Evolutionary conservation across 805 yeast species (phyloP).

Genomic region (Saccharomycopsis javanensis): DNA sequence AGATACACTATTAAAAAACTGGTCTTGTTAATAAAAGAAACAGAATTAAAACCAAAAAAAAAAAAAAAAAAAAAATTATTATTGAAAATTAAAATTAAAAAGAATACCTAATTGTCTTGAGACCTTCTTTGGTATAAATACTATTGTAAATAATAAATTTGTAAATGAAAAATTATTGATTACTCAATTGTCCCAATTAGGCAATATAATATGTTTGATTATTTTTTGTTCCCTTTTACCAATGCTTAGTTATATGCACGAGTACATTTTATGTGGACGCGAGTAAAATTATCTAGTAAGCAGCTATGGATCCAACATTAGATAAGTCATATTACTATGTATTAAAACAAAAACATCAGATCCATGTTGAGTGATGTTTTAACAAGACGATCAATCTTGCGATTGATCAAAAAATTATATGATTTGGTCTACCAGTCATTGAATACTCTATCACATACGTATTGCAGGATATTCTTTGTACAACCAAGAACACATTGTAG

Average conservation of each 20-base stretch:
- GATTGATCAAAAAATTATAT: too few relatives aligned
- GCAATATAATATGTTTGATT: background rate
- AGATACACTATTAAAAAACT: too few relatives aligned
- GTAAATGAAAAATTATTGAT: background rate
- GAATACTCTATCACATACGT: background rate
- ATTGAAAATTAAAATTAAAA: background rate
- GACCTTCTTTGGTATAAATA: background rate
- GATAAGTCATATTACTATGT: background rate
- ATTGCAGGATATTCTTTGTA: background rate
- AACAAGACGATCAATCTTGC: background rate
- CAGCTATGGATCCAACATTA: background rate
- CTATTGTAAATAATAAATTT: background rate
- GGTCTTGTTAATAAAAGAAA: too few relatives aligned
- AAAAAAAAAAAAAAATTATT: too few relatives aligned
- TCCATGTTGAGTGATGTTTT: background rate
- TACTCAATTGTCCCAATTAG: background rate
- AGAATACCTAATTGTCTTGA: background rate
- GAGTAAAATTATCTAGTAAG: background rate
- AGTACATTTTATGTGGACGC: background rate
- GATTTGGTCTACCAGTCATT: background rate
- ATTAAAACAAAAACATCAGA: background rate
- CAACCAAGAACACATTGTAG: background rate
- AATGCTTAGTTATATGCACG: background rate
- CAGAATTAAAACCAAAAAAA: too few relatives aligned
- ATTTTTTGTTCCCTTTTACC: slow-evolving; percentile 1